Evolutionary conservation across 1,284 basidiomycete genomes (phyloP).

Genomic region (Pseudozyma flocculosa): DNA sequence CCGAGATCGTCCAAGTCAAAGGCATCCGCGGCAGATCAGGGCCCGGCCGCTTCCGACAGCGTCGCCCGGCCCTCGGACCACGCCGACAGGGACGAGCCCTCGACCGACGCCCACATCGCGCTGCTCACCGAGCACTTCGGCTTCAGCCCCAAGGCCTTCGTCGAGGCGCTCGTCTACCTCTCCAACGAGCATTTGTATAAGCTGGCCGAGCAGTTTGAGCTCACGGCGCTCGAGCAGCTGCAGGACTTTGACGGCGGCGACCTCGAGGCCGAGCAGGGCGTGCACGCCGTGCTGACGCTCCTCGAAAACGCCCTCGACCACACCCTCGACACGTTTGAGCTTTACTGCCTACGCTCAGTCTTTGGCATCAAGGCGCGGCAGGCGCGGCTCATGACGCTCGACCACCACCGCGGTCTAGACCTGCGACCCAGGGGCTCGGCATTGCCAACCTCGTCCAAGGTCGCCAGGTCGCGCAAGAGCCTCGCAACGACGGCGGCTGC

Average conservation of each 20-base stretch:
- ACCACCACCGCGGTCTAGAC: constrained; percentile 55
- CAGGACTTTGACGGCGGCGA: constrained; percentile 30
- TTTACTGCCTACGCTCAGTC: constrained; percentile 50
- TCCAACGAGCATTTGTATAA: constrained; percentile 55
- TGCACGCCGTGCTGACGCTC: constrained; percentile 50
- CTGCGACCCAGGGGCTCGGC: constrained; percentile 18
- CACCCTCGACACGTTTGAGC: constrained; percentile 54
- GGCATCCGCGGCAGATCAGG: too few species aligned
- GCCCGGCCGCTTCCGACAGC: too few species aligned
- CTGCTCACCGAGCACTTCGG: constrained; percentile 57
- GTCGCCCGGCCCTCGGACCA: too few species aligned
- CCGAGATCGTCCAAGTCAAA: too few species aligned
- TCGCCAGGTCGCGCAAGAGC: constrained; percentile 9
- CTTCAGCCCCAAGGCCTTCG: constrained; percentile 50
- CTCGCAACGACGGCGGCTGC: constrained; percentile 3
- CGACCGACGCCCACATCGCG: constrained; percentile 35
- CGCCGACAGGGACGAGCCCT: constrained; percentile 27
- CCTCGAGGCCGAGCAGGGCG: constrained; percentile 45
- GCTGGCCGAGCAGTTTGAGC: constrained; percentile 45
- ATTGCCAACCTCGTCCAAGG: background rate
- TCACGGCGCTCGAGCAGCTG: constrained; percentile 24
- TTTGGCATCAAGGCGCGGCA: constrained; percentile 50
- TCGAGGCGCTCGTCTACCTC: constrained; percentile 50
- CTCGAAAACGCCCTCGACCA: constrained; percentile 56
- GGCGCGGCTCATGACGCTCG: constrained; percentile 47